A percentile compares a stretch with the other conserved stretches of the same genome.
Conservation (phyloP, 1,284 basidiomycete species). For the Tetrapyrgos nigripes region DNA sequence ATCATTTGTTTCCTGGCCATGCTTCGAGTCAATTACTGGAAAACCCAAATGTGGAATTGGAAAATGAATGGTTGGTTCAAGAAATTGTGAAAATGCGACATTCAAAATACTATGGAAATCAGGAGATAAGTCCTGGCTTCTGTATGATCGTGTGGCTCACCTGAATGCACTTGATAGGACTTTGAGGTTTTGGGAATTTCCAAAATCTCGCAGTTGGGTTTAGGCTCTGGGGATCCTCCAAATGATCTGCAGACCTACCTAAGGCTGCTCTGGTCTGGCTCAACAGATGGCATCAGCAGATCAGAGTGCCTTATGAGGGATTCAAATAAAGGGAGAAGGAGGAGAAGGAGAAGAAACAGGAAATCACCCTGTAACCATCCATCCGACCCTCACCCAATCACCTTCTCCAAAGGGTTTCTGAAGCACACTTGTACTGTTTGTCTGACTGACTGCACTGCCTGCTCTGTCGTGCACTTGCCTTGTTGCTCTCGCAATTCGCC, state of each 20-base stretch:
- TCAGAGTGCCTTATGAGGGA: too few relatives aligned
- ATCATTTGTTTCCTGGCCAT: slow-evolving; percentile 29
- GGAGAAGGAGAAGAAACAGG: too few relatives aligned
- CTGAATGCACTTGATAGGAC: slow-evolving; percentile 25
- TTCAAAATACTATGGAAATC: slow-evolving; percentile 38
- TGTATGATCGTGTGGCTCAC: slow-evolving; percentile 23
- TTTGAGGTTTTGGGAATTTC: slow-evolving; percentile 23
- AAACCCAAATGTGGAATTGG: slow-evolving; percentile 1
- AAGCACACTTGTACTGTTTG: too few relatives aligned
- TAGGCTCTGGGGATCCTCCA: slow-evolving; percentile 3
- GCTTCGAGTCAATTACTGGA: slow-evolving; percentile 19
- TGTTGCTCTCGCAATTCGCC: too few relatives aligned
- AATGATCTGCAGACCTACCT: background rate
- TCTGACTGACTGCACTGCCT: too few relatives aligned
- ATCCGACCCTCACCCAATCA: too few relatives aligned
- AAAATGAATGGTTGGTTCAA: slow-evolving; percentile 31
- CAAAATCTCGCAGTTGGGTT: slow-evolving; percentile 12
- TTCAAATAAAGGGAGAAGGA: too few relatives aligned
- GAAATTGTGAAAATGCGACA: slow-evolving; percentile 22
- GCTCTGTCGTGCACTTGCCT: too few relatives aligned
- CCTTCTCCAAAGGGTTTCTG: too few relatives aligned
- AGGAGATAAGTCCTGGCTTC: slow-evolving; percentile 38
- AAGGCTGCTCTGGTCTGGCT: too few relatives aligned
- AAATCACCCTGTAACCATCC: too few relatives aligned
- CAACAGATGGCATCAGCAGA: too few relatives aligned